Base-by-base conservation (phyloP, 345 rosid species). In the Salix brachista region DNA sequence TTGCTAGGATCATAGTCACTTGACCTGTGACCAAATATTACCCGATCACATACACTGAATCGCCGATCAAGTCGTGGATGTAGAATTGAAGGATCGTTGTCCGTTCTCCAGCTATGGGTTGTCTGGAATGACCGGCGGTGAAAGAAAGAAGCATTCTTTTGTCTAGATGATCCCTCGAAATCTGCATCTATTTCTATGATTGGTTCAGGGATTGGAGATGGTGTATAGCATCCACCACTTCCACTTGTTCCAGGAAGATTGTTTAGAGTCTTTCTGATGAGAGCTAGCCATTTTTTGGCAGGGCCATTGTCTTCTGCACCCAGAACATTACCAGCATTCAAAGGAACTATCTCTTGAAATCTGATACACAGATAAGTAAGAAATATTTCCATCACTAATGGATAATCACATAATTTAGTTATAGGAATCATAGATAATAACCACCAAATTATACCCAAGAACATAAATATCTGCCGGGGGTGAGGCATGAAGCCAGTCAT, bases 271-370 rank as follows among this genome's bases (percentile, higher is more conserved):
- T 80, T 96, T 54, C 95, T 86, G 50, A 96, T 88, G 37, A 94
- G 90, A 50, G 95, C 86, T 71, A 87, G 83, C 99, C 98, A 96
- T 85, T 96, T 96, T 68, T 96, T 92, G 73, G 98, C 98, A 65
- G 98, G 99, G 32, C 97, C 99, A 48, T 93, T 96, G 87, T 96
- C 98, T 88, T 96, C 99, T 64, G 97, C 91, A 41, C 97, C 99
- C 56, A 96, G 92, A 87, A 96, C 86, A 79, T 96, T 96, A 73
- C 97, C 97, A 48, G 99, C 97, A 83, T 92, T 96, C 72, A 96
- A 85, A 84, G 99, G 99, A 83, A 94, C 99, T 76, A 96, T 90
- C 88, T 96, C 99, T 86, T 96, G 99, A 86, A 96, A 96, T 50
- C 99, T 96, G 85, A 62, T 72, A 69, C 41, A 67, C 37, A 69